phyloP scores from a whole-genome alignment of 1,284 basidiomycete genomes.

The Ceratobasidium sp. region DNA sequence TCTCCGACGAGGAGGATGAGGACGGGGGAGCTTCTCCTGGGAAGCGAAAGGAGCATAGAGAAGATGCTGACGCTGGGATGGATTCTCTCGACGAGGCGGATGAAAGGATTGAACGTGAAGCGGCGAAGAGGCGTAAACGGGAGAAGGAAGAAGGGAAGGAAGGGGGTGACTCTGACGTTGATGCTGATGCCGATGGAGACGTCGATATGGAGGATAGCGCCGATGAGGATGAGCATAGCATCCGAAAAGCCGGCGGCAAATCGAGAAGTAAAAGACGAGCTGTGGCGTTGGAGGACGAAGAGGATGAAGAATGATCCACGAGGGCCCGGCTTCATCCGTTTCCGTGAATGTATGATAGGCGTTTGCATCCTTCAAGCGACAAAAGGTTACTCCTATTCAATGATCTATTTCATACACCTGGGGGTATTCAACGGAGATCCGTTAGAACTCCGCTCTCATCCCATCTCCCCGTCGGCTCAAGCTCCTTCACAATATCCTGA shows the following conservation, averaged over 20 bases:
- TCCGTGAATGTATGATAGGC: neutral
- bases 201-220: conserved; percentile 64
- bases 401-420: neutral
- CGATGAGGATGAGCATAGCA: conserved; percentile 66
- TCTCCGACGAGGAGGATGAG: conserved; percentile 75
- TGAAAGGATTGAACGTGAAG: conserved; percentile 60
- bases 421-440: neutral
- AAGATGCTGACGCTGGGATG: conserved; percentile 57
- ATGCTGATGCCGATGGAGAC: conserved; percentile 50
- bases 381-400: neutral
- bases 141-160: conserved; percentile 53
- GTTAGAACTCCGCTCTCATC: conserved; percentile 62
- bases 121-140: conserved; percentile 51
- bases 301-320: conserved; percentile 1
- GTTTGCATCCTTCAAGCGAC: neutral
- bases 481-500: conserved; percentile 75
- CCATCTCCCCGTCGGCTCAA: conserved; percentile 67
- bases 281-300: conserved; percentile 30
- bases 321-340: too few relatives aligned
- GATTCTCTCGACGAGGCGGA: conserved; percentile 75
- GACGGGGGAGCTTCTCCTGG: conserved; percentile 49
- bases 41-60: conserved; percentile 43
- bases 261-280: conserved; percentile 60
- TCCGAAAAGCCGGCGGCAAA: conserved; percentile 66
- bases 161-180: conserved; percentile 38